phyloP scores from a whole-genome alignment of 495 filamentous ascomycete species.

The Aspergillus saccharolyticus region DNA sequence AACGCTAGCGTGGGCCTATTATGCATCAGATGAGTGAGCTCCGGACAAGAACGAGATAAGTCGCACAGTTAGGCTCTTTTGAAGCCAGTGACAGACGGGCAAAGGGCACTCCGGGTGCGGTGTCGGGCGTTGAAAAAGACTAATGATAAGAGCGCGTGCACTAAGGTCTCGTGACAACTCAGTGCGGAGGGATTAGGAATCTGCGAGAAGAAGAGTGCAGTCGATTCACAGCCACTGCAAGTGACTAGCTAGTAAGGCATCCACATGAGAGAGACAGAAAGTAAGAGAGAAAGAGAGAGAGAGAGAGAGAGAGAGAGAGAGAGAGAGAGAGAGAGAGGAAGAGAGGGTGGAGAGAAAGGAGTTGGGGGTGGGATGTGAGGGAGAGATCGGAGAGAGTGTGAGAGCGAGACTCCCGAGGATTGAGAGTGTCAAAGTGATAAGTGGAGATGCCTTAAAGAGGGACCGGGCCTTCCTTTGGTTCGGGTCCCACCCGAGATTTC shows the following conservation, averaged over 20 bases:
- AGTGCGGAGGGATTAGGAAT: neutral
- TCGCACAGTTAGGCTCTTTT: neutral
- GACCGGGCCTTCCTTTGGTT: conserved; percentile 4
- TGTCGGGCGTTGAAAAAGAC: neutral
- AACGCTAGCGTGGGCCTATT: no score
- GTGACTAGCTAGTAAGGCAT: no score
- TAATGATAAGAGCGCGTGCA: neutral
- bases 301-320: neutral
- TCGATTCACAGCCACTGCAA: neutral
- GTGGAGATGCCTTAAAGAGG: neutral
- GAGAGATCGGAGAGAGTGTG: no score
- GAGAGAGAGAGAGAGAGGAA: no score
- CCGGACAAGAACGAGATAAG: no score
- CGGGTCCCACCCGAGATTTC: conserved; percentile 13
- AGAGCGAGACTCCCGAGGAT: no score
- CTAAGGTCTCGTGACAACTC: neutral
- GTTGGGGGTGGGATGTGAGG: neutral
- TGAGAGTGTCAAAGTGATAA: neutral
- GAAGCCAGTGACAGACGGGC: no score
- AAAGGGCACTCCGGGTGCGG: neutral
- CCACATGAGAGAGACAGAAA: no score
- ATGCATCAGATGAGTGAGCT: no score
- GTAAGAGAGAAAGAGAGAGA: no score
- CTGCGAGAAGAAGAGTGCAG: neutral
- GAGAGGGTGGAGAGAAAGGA: neutral